A percentile compares a stretch with the other conserved stretches of the same genome.
Conservation (phyloP, 306 rosid species). For the Elaeagnus macrophylla region DNA sequence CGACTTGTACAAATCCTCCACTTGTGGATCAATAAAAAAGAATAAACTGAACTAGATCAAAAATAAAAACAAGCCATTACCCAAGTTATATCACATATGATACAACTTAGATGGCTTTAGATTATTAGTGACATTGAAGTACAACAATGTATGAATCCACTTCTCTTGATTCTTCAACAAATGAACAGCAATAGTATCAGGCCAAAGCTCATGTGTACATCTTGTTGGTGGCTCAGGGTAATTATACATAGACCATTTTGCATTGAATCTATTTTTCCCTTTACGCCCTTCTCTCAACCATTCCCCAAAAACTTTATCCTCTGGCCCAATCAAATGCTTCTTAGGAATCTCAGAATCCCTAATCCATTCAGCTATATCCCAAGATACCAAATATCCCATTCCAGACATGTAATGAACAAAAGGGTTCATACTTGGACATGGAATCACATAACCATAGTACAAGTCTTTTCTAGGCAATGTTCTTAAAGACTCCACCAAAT, state of each 20-base stretch:
- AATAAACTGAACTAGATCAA: not conserved
- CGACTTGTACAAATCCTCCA: not conserved
- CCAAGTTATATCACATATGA: no score
- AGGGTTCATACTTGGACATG: slow-evolving; percentile 92
- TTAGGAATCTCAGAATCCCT: slow-evolving; percentile 60
- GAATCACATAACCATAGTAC: slow-evolving; percentile 86
- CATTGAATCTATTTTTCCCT: slow-evolving; percentile 67
- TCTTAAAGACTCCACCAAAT: slow-evolving; percentile 46
- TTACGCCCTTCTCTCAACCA: slow-evolving; percentile 58
- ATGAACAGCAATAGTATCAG: slow-evolving; percentile 76
- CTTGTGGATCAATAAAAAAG: not conserved
- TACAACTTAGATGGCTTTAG: slow-evolving; percentile 67
- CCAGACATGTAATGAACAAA: slow-evolving; percentile 87
- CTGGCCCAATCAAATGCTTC: slow-evolving; percentile 70
- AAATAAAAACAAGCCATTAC: no score
- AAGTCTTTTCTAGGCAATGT: slow-evolving; percentile 67
- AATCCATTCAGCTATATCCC: slow-evolving; percentile 94
- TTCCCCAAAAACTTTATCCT: slow-evolving; percentile 70
- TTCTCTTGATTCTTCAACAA: slow-evolving; percentile 83
- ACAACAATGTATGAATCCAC: slow-evolving; percentile 64
- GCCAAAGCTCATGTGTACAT: slow-evolving; percentile 80
- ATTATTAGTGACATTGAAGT: slow-evolving; percentile 53
- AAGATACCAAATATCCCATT: slow-evolving; percentile 81
- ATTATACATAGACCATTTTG: slow-evolving; percentile 93
- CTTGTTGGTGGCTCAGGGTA: slow-evolving; percentile 66